These are phyloP conservation scores for Fraxinus angustifolia DNA, from an alignment of 305 asterid genomes.

Conservation along the genomic window DNA sequence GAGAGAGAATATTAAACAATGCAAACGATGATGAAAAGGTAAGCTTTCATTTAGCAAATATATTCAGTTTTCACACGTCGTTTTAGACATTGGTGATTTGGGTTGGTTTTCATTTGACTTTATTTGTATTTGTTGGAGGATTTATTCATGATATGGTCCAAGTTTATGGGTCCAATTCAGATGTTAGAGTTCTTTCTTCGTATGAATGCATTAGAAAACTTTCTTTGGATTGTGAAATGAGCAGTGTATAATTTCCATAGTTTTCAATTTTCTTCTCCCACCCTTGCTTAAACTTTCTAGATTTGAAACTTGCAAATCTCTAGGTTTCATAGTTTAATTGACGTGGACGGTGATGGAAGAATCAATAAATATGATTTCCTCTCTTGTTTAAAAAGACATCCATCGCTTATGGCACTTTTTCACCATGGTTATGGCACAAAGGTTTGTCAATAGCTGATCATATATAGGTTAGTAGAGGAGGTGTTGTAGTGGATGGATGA, in stretches of 20 bases:
- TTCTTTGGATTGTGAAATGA: neutral
- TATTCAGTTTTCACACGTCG: too few relatives aligned
- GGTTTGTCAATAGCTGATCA: slow-evolving; percentile 23
- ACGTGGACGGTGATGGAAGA: slow-evolving; percentile 55
- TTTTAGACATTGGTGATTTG: too few relatives aligned
- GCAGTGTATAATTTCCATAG: neutral
- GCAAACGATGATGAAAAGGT: too few relatives aligned
- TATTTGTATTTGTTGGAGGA: too few relatives aligned
- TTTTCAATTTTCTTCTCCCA: neutral
- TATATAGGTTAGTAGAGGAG: slow-evolving; percentile 29
- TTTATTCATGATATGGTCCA: too few relatives aligned
- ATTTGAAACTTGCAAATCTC: slow-evolving; percentile 40
- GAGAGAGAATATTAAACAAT: too few relatives aligned
- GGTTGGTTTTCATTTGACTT: too few relatives aligned
- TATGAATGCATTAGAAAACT: neutral
- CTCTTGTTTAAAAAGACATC: slow-evolving; percentile 55
- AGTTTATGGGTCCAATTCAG: too few relatives aligned
- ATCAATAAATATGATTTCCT: slow-evolving; percentile 63
- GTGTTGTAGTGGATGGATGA: slow-evolving; percentile 23
- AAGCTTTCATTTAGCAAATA: too few relatives aligned
- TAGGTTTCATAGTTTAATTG: slow-evolving; percentile 59
- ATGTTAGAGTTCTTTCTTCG: neutral
- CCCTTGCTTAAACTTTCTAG: neutral
- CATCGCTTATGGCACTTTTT: slow-evolving; percentile 64
- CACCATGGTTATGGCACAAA: slow-evolving; percentile 37